Conservation (phyloP, 2,329 filamentous ascomycete genomes). For the Botrytis pseudocinerea region DNA sequence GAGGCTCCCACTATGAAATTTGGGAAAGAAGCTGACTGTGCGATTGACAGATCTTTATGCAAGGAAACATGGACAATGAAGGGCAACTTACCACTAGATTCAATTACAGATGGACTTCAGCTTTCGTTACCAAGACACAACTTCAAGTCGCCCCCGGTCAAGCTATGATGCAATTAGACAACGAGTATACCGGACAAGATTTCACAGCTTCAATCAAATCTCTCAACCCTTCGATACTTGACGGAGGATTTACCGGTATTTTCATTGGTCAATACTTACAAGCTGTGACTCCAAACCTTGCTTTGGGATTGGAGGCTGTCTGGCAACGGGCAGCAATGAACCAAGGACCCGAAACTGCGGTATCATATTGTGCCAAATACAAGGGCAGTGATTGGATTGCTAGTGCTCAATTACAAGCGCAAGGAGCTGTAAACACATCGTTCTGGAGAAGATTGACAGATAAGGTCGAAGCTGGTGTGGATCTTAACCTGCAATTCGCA, state of each 20-base stretch:
- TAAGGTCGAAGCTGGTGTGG: slow-evolving; percentile 93
- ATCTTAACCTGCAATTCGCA: slow-evolving; percentile 84
- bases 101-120: slow-evolving; percentile 85
- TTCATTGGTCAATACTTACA: slow-evolving; percentile 96
- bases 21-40: slow-evolving; percentile 30
- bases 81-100: slow-evolving; percentile 82
- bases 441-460: slow-evolving; percentile 95
- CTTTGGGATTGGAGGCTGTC: slow-evolving; percentile 87
- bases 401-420: slow-evolving; percentile 77
- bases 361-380: slow-evolving; percentile 91
- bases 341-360: slow-evolving; percentile 83
- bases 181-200: slow-evolving; percentile 91
- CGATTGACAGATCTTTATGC: slow-evolving; percentile 75
- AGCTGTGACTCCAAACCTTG: slow-evolving; percentile 81
- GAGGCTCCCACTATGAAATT: neutral
- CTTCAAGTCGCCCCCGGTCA: slow-evolving; percentile 79
- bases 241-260: slow-evolving; percentile 91
- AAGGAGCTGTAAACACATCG: slow-evolving; percentile 83
- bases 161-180: slow-evolving; percentile 89
- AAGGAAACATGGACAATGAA: slow-evolving; percentile 94
- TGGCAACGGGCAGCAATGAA: slow-evolving; percentile 86
- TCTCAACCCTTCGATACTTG: slow-evolving; percentile 90
- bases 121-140: slow-evolving; percentile 82
- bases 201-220: slow-evolving; percentile 93
- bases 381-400: slow-evolving; percentile 91